Percentiles rank a stretch among this genome's conserved stretches.
Conservation (phyloP, 805 yeast genomes). For the Soucietia sequanensis region DNA sequence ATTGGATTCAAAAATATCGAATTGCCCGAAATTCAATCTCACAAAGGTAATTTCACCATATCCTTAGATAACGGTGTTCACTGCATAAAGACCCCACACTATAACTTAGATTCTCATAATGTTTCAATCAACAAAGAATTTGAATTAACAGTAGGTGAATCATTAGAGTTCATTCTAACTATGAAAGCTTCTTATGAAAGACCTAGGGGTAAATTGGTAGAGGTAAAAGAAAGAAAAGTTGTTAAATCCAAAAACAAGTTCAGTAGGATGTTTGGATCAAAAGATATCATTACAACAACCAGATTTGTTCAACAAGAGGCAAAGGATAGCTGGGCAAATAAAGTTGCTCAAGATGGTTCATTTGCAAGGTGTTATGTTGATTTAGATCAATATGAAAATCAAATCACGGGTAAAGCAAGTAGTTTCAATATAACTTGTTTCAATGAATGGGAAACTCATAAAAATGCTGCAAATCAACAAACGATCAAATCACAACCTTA, state of each 20-base stretch:
- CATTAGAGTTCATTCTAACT: slow-evolving; percentile 67
- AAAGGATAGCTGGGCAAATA: slow-evolving; percentile 58
- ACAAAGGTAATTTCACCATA: slow-evolving; percentile 49
- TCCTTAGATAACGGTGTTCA: slow-evolving; percentile 81
- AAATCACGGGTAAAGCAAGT: slow-evolving; percentile 52
- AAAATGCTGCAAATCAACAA: slow-evolving; percentile 22
- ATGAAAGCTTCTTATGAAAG: slow-evolving; percentile 62
- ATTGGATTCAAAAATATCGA: slow-evolving; percentile 44
- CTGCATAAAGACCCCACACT: slow-evolving; percentile 64
- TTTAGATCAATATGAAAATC: slow-evolving; percentile 56
- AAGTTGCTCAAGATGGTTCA: slow-evolving; percentile 84
- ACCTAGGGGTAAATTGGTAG: slow-evolving; percentile 51
- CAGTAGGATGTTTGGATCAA: slow-evolving; percentile 48
- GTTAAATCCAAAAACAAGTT: slow-evolving; percentile 44
- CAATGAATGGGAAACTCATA: slow-evolving; percentile 73
- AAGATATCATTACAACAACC: slow-evolving; percentile 47
- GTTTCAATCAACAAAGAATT: slow-evolving; percentile 67
- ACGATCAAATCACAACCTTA: slow-evolving; percentile 46
- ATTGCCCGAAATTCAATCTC: slow-evolving; percentile 46
- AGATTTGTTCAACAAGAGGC: slow-evolving; percentile 52
- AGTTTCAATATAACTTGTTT: slow-evolving; percentile 59
- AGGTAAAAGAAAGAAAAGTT: slow-evolving; percentile 57
- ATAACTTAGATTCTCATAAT: slow-evolving; percentile 28
- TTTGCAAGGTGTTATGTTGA: slow-evolving; percentile 76
- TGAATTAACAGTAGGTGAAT: slow-evolving; percentile 64